Base-by-base conservation (phyloP, 2,329 filamentous ascomycete genomes). In the Penicillium sp. region DNA sequence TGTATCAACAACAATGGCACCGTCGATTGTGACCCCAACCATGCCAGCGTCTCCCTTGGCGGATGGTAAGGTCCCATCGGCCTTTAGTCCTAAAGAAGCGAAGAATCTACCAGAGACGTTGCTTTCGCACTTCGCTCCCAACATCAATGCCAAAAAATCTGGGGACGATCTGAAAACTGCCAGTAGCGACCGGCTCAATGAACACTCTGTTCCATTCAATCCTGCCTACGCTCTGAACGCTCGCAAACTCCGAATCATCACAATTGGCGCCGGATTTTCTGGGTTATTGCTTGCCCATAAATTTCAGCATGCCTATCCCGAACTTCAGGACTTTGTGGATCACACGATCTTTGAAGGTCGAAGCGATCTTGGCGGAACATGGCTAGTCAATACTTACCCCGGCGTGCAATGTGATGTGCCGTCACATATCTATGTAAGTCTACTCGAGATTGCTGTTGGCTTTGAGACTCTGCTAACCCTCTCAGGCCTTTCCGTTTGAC, bases 281-380 rank as follows among this genome's bases (percentile, higher is more conserved):
- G 74, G 71, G 1, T 63, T 78, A 57, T 67, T 68, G 29, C 60
- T 77, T 19, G 74, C 74, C 2, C 69, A 76, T 56, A 75, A 76
- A 56, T 59, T 77, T 44, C 68, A 75, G 50, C 67, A 75, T 52
- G 66, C 70, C 40, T 66, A 70, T n/a, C 53, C 71, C 18, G 43
- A 46, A 7, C 43, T 46, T 16, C 59, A 69, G 11, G 65, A 70
- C 18, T 61, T 66, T 16, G 63, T 76, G 29, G 69, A 72, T 5
- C 66, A 74, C 42, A 65, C 70, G 0, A 74, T 79, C 47, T 79
- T 77, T 50, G 77, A 79, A 59, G 53, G 49, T 71, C 73, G 55
- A 67, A 71, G 46, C 11, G 62, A 63, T 18, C 44, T 64, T 11
- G 58, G 65, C 23, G 61, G 59, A n/a, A 62, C 60, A 10, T 62